Base-by-base conservation (phyloP, 192 early-diverging fungal genomes). In the Podila verticillata region DNA sequence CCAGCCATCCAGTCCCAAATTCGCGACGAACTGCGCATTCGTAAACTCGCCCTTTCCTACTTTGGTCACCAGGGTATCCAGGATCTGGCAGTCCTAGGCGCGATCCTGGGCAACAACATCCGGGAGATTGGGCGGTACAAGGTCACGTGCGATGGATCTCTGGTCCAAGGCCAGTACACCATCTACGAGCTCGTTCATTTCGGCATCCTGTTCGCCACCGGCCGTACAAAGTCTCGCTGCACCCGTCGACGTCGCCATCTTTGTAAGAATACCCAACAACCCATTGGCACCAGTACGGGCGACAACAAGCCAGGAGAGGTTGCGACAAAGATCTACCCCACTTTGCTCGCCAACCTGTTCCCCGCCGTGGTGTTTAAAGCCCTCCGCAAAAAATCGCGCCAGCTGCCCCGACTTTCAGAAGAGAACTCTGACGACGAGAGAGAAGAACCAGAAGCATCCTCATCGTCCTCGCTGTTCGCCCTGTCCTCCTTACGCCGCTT, bases 41-140 rank as follows among this genome's bases (percentile, higher is more conserved):
- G 77, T 13, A 72, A 72, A 30, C 49, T 49, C 15, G 66, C 77
- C 9, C 51, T 80, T 1, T 17, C 57, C 3, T 72, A 60, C n/a
- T 80, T 59, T 68, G 77, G 77, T 15, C 65, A 57, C 2, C 77
- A 80, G 44, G 77, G 77, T 3, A 70, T 67, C 5, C 70, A 66
- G 17, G 77, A 80, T 32, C 26, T 80, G 0, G 77, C 77, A 10
- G 28, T 80, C 26, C n/a, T 80, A 7, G 77, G 77, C 0, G 77
- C 77, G 1, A 80, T 80, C 29, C 66, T 80, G 20, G 77, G 77
- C 24, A 80, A 80, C 61, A 72, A 72, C 31, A 80, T 80, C 29
- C 69, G 61, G 5, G 77, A 80, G 48, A 80, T 80, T 59, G 77
- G 77, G 1, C 77, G 77, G 4, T 80, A 68, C 59, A 57, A 39